Base-by-base conservation (phyloP, 257 asterid genomes). In the Sherardia arvensis region DNA sequence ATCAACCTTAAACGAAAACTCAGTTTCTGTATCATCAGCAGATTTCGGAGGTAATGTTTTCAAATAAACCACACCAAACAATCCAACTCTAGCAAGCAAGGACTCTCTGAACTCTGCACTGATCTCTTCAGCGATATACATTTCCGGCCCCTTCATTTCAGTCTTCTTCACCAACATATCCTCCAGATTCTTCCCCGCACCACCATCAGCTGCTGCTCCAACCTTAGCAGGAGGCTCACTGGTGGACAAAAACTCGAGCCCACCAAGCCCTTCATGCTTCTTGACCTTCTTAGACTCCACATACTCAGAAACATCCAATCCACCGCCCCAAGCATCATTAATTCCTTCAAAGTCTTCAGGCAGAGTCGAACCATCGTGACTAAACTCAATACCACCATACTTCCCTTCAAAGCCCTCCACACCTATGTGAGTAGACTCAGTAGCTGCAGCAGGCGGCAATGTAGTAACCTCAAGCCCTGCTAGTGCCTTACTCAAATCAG, bases 291-390 rank as follows among this genome's bases (percentile, higher is more conserved):
- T 92, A 5, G 91, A 30, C 34, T 92, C 99, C 34, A 92, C 94
- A 68, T 70, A 92, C 69, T 92, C 99, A 0, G 97, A 89, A 14
- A 88, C 99, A 76, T 92, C 99, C 84, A 92, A 84, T 66, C 99
- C 99, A n/a, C 97, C 99, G 71, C 99, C 99, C 96, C 97, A 92
- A 53, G 99, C 96, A 76, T 78, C 89, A 80, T 79, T 87, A 66
- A 85, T 82, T 54, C 99, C 99, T 80, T 92, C 99, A 67, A 92
- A 92, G 76, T 92, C 99, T 65, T 92, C 95, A 5, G 77, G 85
- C 74, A 92, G 69, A 0, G 99, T 89, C 2, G 98, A 77, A 10
- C 90, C 88, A 15, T 89, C 99, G 62, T 68, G 78, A 38, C 81
- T 76, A 74, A 89, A 92, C 85, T 92, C 96, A 62, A 92, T 85